Evolutionary conservation across 2,329 filamentous ascomycete species (phyloP).

Genomic region (Pezicula neosporulosa): DNA sequence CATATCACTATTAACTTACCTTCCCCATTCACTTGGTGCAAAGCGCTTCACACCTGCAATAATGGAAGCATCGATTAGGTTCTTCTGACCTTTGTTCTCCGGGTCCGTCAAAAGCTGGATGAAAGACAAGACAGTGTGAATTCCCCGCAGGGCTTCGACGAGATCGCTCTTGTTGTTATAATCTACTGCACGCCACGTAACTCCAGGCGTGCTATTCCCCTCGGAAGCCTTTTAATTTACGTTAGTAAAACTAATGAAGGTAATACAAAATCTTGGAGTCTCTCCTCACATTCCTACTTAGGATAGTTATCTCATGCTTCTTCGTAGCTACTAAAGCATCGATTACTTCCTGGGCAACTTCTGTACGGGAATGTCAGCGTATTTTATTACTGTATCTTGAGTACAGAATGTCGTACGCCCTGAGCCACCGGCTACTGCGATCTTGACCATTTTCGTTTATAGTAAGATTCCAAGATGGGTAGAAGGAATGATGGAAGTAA

Average conservation of each 20-base stretch:
- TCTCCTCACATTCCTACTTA: constrained; percentile 41
- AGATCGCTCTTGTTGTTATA: constrained; percentile 40
- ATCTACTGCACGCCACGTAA: constrained; percentile 38
- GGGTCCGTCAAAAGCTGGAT: constrained; percentile 15
- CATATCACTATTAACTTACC: constrained; percentile 12
- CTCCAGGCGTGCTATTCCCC: constrained; percentile 4
- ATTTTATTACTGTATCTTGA: neutral
- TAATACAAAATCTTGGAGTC: neutral
- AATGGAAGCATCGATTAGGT: constrained; percentile 36
- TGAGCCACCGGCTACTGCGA: constrained; percentile 41
- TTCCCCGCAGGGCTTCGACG: constrained; percentile 35
- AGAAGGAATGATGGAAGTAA: too few species aligned
- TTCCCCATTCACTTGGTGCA: constrained; percentile 34
- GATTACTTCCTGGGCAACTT: constrained; percentile 49
- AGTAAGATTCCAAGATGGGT: neutral
- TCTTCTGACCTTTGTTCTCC: constrained; percentile 31
- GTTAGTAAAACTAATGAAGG: too few species aligned
- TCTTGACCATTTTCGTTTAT: constrained; percentile 37
- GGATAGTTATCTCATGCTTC: constrained; percentile 49
- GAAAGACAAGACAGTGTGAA: constrained; percentile 52
- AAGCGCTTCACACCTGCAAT: constrained; percentile 36
- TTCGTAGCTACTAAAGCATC: constrained; percentile 41
- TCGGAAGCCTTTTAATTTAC: too few species aligned
- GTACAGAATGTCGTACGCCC: constrained; percentile 30
- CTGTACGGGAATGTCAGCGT: constrained; percentile 27